Evolutionary conservation across 768 basidiomycete genomes (phyloP).

Genomic region (Boletus edulis): DNA sequence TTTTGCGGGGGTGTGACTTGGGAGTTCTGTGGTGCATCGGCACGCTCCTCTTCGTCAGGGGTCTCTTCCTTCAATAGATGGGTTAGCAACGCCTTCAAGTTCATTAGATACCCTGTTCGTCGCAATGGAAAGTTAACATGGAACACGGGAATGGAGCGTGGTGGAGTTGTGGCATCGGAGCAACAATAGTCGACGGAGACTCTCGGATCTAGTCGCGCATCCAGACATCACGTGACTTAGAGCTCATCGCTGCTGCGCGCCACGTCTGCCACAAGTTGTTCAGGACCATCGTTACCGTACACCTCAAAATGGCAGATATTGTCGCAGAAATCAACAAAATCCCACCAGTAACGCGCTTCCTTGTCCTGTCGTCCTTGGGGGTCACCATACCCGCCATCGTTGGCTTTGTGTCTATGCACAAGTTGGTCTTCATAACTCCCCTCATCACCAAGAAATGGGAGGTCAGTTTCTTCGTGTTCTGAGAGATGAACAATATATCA

Average conservation of each 20-base stretch:
- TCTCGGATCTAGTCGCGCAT: too few relatives aligned
- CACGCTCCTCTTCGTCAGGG: constrained; percentile 18
- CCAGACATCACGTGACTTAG: constrained; percentile 8
- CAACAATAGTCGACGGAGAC: not conserved
- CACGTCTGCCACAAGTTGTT: not conserved
- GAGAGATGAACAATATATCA: not conserved
- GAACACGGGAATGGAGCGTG: not conserved
- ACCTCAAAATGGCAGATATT: constrained; percentile 43
- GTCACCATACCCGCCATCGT: constrained; percentile 59
- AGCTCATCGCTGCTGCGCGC: not conserved
- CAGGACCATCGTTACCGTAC: not conserved
- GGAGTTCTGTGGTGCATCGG: not conserved
- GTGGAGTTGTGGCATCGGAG: not conserved
- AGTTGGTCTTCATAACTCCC: constrained; percentile 49
- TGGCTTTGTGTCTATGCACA: constrained; percentile 51
- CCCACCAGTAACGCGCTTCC: constrained; percentile 76
- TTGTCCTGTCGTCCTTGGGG: constrained; percentile 57
- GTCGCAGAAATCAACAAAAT: constrained; percentile 72
- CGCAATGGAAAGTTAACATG: constrained; percentile 2
- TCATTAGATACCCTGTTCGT: constrained; percentile 8
- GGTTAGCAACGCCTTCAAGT: constrained; percentile 6
- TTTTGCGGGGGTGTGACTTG: not conserved
- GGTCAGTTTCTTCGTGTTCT: constrained; percentile 35
- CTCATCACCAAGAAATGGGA: constrained; percentile 49
- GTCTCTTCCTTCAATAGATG: constrained; percentile 7